Evolutionary conservation across 2,329 filamentous ascomycete species (phyloP).

Genomic region (Venturia oleaginea): DNA sequence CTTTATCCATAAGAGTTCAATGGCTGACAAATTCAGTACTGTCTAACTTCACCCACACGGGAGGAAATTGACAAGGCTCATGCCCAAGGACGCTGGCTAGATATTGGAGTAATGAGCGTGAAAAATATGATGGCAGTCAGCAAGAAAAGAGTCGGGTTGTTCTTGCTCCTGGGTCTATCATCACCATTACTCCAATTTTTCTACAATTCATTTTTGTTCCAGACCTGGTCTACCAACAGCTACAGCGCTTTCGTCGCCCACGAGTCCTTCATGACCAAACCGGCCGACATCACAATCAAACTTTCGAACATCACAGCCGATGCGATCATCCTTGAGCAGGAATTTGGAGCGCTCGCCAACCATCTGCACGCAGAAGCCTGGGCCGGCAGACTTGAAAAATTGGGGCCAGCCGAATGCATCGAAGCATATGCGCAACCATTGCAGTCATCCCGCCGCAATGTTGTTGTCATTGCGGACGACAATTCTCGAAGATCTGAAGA

Average conservation of each 20-base stretch:
- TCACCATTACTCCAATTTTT: conserved; percentile 31
- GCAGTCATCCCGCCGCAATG: conserved; percentile 9
- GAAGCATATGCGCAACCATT: conserved; percentile 12
- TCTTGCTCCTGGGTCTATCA: conserved; percentile 21
- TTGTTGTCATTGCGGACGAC: conserved; percentile 11
- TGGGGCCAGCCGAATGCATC: conserved; percentile 10
- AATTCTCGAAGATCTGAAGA: conserved; percentile 8
- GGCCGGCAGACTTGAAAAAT: conserved; percentile 5
- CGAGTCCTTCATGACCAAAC: conserved; percentile 8
- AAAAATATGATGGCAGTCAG: conserved; percentile 27
- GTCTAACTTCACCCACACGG: conserved; percentile 41
- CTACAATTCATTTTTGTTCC: conserved; percentile 14
- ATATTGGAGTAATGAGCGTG: conserved; percentile 37
- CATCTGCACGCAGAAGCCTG: conserved; percentile 1
- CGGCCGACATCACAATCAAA: conserved; percentile 6
- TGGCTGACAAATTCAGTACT: conserved; percentile 21
- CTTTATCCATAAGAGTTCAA: background rate
- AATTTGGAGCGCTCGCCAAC: background rate
- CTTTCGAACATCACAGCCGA: background rate
- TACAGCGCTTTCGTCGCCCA: conserved; percentile 12
- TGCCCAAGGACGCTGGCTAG: conserved; percentile 30
- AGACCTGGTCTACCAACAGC: conserved; percentile 9
- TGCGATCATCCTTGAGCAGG: background rate
- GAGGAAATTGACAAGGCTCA: conserved; percentile 42
- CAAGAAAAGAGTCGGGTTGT: conserved; percentile 19